Percentiles rank a stretch among this genome's conserved stretches.
phyloP scores from a whole-genome alignment of 2,329 filamentous ascomycete genomes.

The Cordyceps cicadae region DNA sequence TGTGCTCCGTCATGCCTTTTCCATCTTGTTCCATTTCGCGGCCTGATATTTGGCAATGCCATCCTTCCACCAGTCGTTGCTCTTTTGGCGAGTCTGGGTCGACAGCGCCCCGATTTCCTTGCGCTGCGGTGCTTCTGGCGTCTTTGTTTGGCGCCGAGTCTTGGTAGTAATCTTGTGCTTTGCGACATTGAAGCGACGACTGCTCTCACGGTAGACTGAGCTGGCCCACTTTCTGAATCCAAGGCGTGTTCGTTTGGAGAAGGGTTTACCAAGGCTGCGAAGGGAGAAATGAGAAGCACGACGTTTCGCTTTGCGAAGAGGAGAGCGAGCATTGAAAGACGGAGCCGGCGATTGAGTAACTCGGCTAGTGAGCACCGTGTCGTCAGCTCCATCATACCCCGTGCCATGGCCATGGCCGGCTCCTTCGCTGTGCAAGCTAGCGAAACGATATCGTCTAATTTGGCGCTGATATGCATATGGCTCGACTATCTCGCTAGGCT shows the following conservation, averaged over 20 bases:
- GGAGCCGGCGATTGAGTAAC: neutral
- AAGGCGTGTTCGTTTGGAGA: slow-evolving; percentile 21
- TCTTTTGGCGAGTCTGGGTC: slow-evolving; percentile 13
- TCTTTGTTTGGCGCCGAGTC: slow-evolving; percentile 18
- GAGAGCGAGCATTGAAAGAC: slow-evolving; percentile 5
- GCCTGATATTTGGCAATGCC: slow-evolving; percentile 26
- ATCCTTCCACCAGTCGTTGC: slow-evolving; percentile 29
- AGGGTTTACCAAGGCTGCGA: slow-evolving; percentile 19
- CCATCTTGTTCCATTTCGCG: slow-evolving; percentile 26
- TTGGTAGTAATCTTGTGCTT: slow-evolving; percentile 23
- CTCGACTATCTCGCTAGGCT: slow-evolving; percentile 13
- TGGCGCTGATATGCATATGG: neutral
- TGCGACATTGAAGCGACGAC: slow-evolving; percentile 19
- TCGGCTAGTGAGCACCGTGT: slow-evolving; percentile 4
- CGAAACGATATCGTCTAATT: neutral
- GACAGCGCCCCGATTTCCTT: slow-evolving; percentile 18
- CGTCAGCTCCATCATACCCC: slow-evolving; percentile 7
- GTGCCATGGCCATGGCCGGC: neutral
- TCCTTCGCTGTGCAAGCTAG: neutral
- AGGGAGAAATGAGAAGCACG: slow-evolving; percentile 25
- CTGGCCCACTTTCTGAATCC: slow-evolving; percentile 23
- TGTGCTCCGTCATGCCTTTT: neutral
- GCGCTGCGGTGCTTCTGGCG: slow-evolving; percentile 19
- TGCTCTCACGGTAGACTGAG: slow-evolving; percentile 20
- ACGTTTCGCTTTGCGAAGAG: slow-evolving; percentile 21